Base-by-base conservation (phyloP, 352 stramenopile species). In the Phytophthora palmivora region DNA sequence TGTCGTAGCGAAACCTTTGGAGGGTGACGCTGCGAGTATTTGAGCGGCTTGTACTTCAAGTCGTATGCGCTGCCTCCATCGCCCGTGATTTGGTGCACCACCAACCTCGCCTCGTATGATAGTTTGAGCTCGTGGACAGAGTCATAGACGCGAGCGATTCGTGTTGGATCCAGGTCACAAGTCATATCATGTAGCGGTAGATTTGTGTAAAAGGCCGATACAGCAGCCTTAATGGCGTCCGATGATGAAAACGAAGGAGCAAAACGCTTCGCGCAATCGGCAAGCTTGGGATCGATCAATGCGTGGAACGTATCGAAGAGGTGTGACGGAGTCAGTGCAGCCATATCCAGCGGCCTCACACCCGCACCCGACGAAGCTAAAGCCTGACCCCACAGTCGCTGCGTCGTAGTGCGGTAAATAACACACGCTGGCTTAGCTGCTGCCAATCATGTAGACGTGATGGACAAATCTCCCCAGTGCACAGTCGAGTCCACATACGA, bases 361-460 rank as follows among this genome's bases (percentile, higher is more conserved):
- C 36, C 84, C 58, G 19, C 43, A 3, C 43, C 43, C 10, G 43
- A 50, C 10, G 37, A n/a, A 6, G 24, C 43, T 18, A 50, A 50
- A 14, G 24, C 24, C 26, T 38, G 43, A 8, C 43, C n/a, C 43
- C 43, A 50, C 15, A 50, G 24, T 4, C 3, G 43, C 26, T 50
- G 43, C 16, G n/a, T 50, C 19, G 15, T 26, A 22, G 18, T 50
- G 86, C 86, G 72, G 87, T 92, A 61, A 96, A 96, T 18, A 72
- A 97, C 71, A 48, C 91, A 79, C 11, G 82, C 93, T 6, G 91
- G 88, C 24, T 94, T 84, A 2, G 84, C 88, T 42, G 79, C 76
- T 11, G 84, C 56, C 0, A 97, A 69, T 14, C 84, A 87, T 19
- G 87, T 84, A 5, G 86, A 83, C 5, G 79, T 77, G 33, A 88